Evolutionary conservation across 192 early-diverging fungal species (phyloP), one percentile per base, ranked within the genome.

Genomic region (Geosiphon pyriformis): DNA sequence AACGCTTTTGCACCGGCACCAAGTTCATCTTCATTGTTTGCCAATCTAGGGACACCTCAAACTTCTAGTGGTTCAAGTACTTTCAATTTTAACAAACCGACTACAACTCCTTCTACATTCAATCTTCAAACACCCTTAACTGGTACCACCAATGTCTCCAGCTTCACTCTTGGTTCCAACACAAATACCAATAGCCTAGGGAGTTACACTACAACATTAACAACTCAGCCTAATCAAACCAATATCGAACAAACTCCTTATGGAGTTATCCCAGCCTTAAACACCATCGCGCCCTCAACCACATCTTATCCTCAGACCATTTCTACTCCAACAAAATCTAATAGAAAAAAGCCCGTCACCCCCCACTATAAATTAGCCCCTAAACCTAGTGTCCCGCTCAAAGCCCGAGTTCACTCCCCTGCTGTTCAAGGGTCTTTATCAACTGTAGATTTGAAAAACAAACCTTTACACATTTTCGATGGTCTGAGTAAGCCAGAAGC

Each of bases 311-410:
- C 73, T 35, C 61, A 69, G 1, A 66, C 64, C 7, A n/a, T 23
- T 50, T 74, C 70, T 71, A 74, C 70, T 57, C 71, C 72, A 79
- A 61, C 0, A 65, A 57, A 57, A 76, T 68, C 17, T 72, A 72
- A 47, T 91, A 92, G 76, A 88, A 92, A 35, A 87, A 82, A 26
- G 82, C 87, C 1, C 20, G 46, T 84, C n/a, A 83, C 82, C 3
- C 83, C 91, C 35, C 83, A 90, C 61, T 83, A 86, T 60, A 87
- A 89, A 37, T 74, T 89, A 47, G 87, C 88, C 3, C 92, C 96
- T 51, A 83, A 87, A 42, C 78, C 83, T 26, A 75, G 83, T 0
- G 81, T 83, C 34, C 87, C 83, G 30, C 83, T 94, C 52, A 88
- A 89, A 61, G 68, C 90, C n/a, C 63, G 62, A 53, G 59, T 26